Base-by-base conservation (phyloP, 306 rosid genomes). In the Vachellia collinsii region DNA sequence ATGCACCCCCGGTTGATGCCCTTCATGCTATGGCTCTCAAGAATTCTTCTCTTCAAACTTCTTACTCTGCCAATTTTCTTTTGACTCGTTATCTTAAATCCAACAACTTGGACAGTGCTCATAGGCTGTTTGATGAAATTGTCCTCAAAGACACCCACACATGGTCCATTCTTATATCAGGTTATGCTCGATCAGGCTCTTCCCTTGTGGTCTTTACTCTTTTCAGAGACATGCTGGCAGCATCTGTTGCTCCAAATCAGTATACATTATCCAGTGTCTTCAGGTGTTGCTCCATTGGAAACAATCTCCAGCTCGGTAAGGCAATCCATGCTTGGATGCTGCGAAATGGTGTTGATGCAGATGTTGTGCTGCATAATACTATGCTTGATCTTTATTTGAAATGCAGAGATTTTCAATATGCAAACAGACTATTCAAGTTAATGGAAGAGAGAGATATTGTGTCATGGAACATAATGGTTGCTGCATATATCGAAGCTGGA, bases 141-240 rank as follows among this genome's bases (percentile, higher is more conserved):
- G 88, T 77, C 42, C 85, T 72, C 8, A 90, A 82, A 38, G 85
- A 88, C 82, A 87, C 88, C 47, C 92, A 80, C 11, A 68, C 94
- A 1, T 94, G 97, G 97, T 89, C 97, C 7, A 81, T 88, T 23
- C 95, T 94, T 44, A 90, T 94, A 44, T 92, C 97, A 0, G 97
- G 90, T 70, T 91, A 86, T 83, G 87, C 94, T 65, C 89, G 88
- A 80, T 46, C 75, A 8, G 88, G 89, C 43, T 83, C 75, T 29
- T 88, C 85, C 34, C 72, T 67, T 22, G 38, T 68, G 61, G 98
- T 87, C 48, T 78, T 91, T 53, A 48, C 59, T 51, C 94, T 89
- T 59, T 89, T 92, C 56, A 85, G 92, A 75, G 81, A 83, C 54
- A 94, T 94, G 98, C 91, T 68, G 81, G 80, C 41, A 36, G 87